Evolutionary conservation across 352 stramenopile genomes (phyloP), one percentile per base, ranked within the genome.

Genomic region (Pythium brassicae): DNA sequence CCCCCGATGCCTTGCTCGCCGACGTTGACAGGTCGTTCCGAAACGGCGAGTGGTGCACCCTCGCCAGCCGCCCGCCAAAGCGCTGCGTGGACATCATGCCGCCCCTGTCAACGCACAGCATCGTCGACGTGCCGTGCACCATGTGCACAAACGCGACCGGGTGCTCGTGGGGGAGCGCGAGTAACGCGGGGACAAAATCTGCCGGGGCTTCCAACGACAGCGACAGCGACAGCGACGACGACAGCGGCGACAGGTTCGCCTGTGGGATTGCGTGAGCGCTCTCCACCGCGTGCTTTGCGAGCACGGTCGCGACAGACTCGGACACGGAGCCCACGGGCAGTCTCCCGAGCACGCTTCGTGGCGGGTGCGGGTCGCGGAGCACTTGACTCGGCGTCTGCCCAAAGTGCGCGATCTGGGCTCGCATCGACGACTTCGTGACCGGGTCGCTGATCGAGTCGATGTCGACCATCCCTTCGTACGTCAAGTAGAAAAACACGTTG

Each of bases 401-500:
- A 74, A 99, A 99, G 72, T 99, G 97, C 47, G 98, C 88, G 34
- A 99, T 99, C 66, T 99, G 96, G 61, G 92, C 90, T 60, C 98
- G 94, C 71, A 95, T 94, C 19, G 95, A 98, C 40, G 94, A 95
- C 63, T 95, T 92, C 27, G 94, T 74, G 27, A 98, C 78, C 9
- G 97, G 71, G 40, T 98, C 92, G 25, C 95, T 71, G 66, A 97
- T 95, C 8, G 95, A 96, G 62, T 99, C 91, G 35, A 99, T 83
- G 66, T 99, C 95, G 43, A 99, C 95, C 69, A 96, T 95, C 43
- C 97, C 97, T 77, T 99, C 96, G 62, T 99, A 99, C 2, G 93
- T 99, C 35, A 99, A 77, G 63, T 99, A 98, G 68, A 99, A 98
- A 68, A 99, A 99, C 11, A 99, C 71, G 65, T 99, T 99, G 62